phyloP scores from a whole-genome alignment of 805 yeast species.

The Starmera dryadoides region DNA sequence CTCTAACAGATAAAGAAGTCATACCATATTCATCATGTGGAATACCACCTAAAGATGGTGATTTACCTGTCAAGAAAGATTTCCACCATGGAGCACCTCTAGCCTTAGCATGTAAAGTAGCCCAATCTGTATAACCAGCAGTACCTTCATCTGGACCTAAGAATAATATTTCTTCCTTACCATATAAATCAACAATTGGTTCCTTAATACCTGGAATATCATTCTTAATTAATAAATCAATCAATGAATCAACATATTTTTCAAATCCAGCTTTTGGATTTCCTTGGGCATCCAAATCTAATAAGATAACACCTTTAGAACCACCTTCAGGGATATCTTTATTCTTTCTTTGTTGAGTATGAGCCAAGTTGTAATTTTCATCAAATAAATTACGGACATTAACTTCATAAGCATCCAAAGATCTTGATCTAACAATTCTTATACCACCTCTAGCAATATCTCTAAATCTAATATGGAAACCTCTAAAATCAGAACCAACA shows the following conservation, averaged over 20 bases:
- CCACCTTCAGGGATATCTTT: conserved; percentile 99
- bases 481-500: conserved; percentile 94
- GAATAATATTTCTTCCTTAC: conserved; percentile 82
- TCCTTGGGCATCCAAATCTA: conserved; percentile 64
- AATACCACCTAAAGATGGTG: conserved; percentile 89
- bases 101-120: conserved; percentile 83
- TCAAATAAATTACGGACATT: conserved; percentile 88
- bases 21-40: conserved; percentile 98
- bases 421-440: conserved; percentile 85
- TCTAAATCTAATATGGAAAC: conserved; percentile 94
- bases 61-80: conserved; percentile 94
- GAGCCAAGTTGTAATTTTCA: conserved; percentile 92
- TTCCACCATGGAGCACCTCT: conserved; percentile 99
- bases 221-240: conserved; percentile 74
- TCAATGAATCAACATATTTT: conserved; percentile 86
- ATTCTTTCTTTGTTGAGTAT: conserved; percentile 93
- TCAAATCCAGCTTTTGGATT: conserved; percentile 80
- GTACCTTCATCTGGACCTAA: conserved; percentile 99
- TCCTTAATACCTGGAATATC: conserved; percentile 72
- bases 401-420: conserved; percentile 74
- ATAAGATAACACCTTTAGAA: conserved; percentile 90
- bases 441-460: conserved; percentile 99
- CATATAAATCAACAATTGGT: conserved; percentile 75
- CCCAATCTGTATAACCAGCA: conserved; percentile 95
- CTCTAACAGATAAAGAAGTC: conserved; percentile 93